Evolutionary conservation across 768 basidiomycete species (phyloP).

Genomic region (Suillus subluteus): DNA sequence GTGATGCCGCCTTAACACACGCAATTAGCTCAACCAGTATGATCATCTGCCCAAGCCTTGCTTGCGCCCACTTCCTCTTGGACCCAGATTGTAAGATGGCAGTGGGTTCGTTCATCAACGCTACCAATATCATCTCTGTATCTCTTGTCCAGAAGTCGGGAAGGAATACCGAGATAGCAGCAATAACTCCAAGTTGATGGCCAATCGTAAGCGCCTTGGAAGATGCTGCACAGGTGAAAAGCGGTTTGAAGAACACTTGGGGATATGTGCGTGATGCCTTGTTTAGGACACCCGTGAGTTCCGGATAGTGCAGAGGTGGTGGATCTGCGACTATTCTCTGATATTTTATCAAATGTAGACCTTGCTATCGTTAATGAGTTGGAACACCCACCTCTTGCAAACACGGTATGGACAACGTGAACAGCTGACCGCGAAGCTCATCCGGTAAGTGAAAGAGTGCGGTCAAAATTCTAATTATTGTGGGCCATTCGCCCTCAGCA

Average conservation of each 20-base stretch:
- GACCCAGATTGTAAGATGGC: slow-evolving; percentile 21
- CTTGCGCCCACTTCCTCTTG: slow-evolving; percentile 44
- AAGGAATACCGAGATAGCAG: slow-evolving; percentile 54
- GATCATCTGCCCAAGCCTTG: slow-evolving; percentile 64
- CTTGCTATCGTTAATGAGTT: background rate
- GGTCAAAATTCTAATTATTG: slow-evolving; percentile 43
- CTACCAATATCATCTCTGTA: slow-evolving; percentile 75
- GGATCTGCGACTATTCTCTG: slow-evolving; percentile 61
- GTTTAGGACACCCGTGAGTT: slow-evolving; percentile 55
- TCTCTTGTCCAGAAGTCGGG: slow-evolving; percentile 70
- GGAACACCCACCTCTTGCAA: slow-evolving; percentile 51
- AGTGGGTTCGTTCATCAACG: slow-evolving; percentile 55
- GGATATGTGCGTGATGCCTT: slow-evolving; percentile 56
- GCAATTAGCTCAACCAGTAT: slow-evolving; percentile 65
- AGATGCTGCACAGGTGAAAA: slow-evolving; percentile 71
- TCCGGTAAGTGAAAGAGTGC: slow-evolving; percentile 51
- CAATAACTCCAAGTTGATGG: slow-evolving; percentile 59
- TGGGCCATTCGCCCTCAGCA: slow-evolving; percentile 45
- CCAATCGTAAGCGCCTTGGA: slow-evolving; percentile 61
- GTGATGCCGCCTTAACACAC: slow-evolving; percentile 47
- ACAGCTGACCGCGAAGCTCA: slow-evolving; percentile 46
- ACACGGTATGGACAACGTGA: slow-evolving; percentile 46
- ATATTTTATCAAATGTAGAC: slow-evolving; percentile 10
- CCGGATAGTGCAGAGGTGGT: slow-evolving; percentile 48
- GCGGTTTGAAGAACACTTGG: slow-evolving; percentile 69